Evolutionary conservation across 495 filamentous ascomycete species (phyloP).

Genomic region (Aspergillus ellipticus): DNA sequence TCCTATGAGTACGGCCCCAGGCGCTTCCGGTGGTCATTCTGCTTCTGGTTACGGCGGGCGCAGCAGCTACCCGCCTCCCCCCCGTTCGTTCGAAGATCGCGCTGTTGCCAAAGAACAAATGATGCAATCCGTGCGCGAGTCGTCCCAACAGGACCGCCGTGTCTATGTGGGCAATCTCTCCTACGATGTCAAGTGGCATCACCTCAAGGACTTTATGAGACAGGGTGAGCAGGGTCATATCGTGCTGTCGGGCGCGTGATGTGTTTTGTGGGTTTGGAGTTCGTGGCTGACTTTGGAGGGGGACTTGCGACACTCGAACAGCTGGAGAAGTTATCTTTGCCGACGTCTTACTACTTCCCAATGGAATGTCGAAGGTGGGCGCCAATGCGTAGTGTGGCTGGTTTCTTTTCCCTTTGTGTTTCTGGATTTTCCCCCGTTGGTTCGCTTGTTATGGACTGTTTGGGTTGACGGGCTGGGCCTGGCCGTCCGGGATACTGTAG

Average conservation of each 20-base stretch:
- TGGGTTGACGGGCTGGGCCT: conserved; percentile 99
- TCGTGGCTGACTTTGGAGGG: conserved; percentile 30
- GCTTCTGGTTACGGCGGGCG: conserved; percentile 55
- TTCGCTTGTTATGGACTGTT: conserved; percentile 72
- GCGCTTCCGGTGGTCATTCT: conserved; percentile 64
- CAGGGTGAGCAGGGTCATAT: conserved; percentile 69
- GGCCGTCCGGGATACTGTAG: conserved; percentile 87
- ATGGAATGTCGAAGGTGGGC: conserved; percentile 99
- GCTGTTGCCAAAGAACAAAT: conserved; percentile 84
- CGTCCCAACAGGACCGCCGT: conserved; percentile 95
- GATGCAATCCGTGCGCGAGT: conserved; percentile 89
- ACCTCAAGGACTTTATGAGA: conserved; percentile 99
- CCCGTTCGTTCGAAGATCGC: conserved; percentile 79
- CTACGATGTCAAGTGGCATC: conserved; percentile 99
- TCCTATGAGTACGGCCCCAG: conserved; percentile 75
- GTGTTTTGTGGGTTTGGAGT: conserved; percentile 16
- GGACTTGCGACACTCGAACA: conserved; percentile 38
- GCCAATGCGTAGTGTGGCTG: conserved; percentile 87
- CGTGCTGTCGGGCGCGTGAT: conserved; percentile 21
- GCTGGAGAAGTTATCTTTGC: conserved; percentile 99
- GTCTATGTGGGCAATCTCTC: conserved; percentile 99
- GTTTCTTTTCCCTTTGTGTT: conserved; percentile 48
- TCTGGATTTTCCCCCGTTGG: conserved; percentile 32
- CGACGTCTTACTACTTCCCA: conserved; percentile 99
- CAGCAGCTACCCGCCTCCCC: conserved; percentile 58